A percentile compares a stretch with the other conserved stretches of the same genome.
Evolutionary conservation across 1,284 basidiomycete species (phyloP).

Genomic region (Naganishia sp.): DNA sequence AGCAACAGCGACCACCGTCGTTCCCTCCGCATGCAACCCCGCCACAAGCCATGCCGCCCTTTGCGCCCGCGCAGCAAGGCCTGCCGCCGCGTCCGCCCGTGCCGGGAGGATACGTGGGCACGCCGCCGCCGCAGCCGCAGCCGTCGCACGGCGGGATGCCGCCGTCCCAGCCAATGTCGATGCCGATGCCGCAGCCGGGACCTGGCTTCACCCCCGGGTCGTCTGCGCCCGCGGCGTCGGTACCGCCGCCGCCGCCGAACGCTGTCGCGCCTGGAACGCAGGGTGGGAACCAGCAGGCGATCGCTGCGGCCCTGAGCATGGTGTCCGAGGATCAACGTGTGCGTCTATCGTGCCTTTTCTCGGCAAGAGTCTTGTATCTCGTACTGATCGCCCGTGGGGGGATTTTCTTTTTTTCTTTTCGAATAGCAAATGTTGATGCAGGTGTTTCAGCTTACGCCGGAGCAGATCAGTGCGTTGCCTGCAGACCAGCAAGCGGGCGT

Average conservation of each 20-base stretch:
- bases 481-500: constrained; percentile 82
- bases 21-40: not conserved
- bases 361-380: not conserved
- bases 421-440: constrained; percentile 76
- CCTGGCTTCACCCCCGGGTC: not conserved
- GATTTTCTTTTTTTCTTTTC: not conserved
- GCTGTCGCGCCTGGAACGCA: constrained; percentile 38
- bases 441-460: constrained; percentile 78
- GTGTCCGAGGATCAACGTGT: constrained; percentile 54
- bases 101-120: constrained; percentile 2
- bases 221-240: not conserved
- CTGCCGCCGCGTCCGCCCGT: constrained; percentile 1
- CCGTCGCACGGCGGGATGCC: not conserved
- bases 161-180: constrained; percentile 5
- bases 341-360: constrained; percentile 32
- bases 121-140: constrained; percentile 6
- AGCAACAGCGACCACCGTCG: not conserved
- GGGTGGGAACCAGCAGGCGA: constrained; percentile 39
- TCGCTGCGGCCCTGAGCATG: constrained; percentile 45
- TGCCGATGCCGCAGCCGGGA: not conserved
- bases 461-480: constrained; percentile 82
- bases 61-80: constrained; percentile 4
- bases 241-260: not conserved
- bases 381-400: not conserved
- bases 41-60: constrained; percentile 11